A percentile compares a stretch with the other conserved stretches of the same genome.
phyloP scores from a whole-genome alignment of 2,329 filamentous ascomycete genomes.

The Phialophora verrucosa region DNA sequence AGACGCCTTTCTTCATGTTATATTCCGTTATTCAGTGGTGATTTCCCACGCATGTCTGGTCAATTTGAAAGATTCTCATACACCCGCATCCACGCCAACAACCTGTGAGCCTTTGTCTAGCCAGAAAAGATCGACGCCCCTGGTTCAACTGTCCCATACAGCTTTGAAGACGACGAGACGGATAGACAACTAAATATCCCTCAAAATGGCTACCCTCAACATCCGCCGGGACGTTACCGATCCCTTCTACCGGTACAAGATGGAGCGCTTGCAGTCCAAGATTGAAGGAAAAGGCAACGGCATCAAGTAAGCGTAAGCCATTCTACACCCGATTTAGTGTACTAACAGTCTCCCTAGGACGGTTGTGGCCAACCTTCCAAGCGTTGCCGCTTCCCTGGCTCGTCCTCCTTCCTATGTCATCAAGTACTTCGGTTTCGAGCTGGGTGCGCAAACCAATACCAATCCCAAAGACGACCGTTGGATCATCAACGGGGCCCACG shows the following conservation, averaged over 20 bases:
- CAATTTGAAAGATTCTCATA: constrained; percentile 50
- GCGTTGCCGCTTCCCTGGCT: constrained; percentile 87
- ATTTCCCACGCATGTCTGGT: constrained; percentile 65
- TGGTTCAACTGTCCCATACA: constrained; percentile 21
- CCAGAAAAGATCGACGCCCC: constrained; percentile 12
- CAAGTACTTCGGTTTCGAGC: constrained; percentile 99
- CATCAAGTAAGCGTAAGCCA: no score
- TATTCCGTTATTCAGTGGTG: constrained; percentile 37
- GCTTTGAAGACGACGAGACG: constrained; percentile 16
- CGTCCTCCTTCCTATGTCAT: constrained; percentile 94
- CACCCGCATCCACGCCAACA: constrained; percentile 46
- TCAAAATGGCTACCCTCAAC: constrained; percentile 96
- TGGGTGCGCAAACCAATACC: constrained; percentile 97
- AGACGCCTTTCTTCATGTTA: constrained; percentile 41
- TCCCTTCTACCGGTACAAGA: constrained; percentile 99
- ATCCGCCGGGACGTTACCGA: constrained; percentile 78
- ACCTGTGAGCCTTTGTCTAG: constrained; percentile 43
- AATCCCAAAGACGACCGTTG: constrained; percentile 97
- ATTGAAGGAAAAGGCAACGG: constrained; percentile 99
- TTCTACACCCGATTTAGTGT: no score
- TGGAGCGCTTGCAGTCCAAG: constrained; percentile 98
- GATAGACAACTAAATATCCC: constrained; percentile 46
- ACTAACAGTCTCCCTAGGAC: constrained; percentile 51
- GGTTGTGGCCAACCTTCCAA: constrained; percentile 95
- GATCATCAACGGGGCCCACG: constrained; percentile 99